Base-by-base conservation (phyloP, 2,329 filamentous ascomycete species). In the Camillea tinctor region DNA sequence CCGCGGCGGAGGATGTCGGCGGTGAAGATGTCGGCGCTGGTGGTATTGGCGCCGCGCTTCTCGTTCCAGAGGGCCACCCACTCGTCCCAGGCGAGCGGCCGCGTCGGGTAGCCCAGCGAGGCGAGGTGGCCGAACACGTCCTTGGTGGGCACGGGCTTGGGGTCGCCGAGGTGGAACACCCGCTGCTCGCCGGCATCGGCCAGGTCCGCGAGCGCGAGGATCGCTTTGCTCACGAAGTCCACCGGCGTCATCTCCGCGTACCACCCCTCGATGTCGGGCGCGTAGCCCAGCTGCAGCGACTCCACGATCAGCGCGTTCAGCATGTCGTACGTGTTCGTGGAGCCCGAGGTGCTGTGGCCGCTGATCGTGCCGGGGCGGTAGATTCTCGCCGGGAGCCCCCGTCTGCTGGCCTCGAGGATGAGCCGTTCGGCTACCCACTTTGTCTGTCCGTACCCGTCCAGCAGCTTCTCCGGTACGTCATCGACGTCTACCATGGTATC, bases 341-440 rank as follows among this genome's bases (percentile, higher is more conserved):
- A 87, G 52, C 91, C 91, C 0, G 88, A 89, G 54, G 78, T 77
- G 69, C 89, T 92, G 75, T 93, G 90, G 0, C 91, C 91, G 66
- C 88, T 91, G 69, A 93, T 92, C 0, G 91, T 93, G 51, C 90
- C 90, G 0, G 88, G 87, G 6, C 90, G 87, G 66, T 90, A 86
- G 48, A 93, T 88, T 67, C 86, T 84, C 24, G 90, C 86, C 0
- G 89, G 89, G 30, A 93, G 77, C 9, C 89, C 89, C 44, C 89
- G 84, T 23, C 83, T 82, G 23, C 83, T 83, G 9, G 90, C 89
- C 69, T 92, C 88, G 11, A 85, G 79, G 8, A 91, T 87, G 2
- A 93, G 85, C 72, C 89, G 86, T 72, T 93, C 90, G 2, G 90
- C 89, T 26, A 91, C 90, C 90, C 90, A 93, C 71, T 93, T 93